These are phyloP conservation scores for Cryptococcus jaspeensis DNA, from an alignment of 1,284 basidiomycete species.

Conservation along the genomic window DNA sequence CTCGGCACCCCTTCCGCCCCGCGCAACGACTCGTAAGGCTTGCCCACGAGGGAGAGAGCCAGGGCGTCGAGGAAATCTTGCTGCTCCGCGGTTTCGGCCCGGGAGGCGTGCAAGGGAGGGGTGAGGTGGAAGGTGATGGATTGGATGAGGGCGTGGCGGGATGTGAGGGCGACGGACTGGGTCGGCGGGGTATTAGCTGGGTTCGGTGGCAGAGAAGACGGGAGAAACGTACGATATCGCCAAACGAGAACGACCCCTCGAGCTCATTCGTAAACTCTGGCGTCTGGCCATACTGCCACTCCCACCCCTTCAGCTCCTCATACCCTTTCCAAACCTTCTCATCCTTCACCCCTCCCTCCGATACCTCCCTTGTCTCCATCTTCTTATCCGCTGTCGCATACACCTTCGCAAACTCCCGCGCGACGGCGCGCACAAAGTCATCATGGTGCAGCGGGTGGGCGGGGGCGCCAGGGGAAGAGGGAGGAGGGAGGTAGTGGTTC, in stretches of 20 bases:
- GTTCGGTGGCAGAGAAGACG: not conserved
- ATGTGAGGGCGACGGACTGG: conserved; percentile 50
- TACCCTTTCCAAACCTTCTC: conserved; percentile 63
- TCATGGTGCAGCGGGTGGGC: conserved; percentile 59
- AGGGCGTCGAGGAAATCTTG: conserved; percentile 38
- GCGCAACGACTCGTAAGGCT: conserved; percentile 48
- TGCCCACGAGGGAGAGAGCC: conserved; percentile 38
- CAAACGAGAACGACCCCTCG: conserved; percentile 32
- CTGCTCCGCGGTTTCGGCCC: conserved; percentile 6
- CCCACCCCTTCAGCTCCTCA: conserved; percentile 71
- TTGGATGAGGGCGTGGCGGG: conserved; percentile 55
- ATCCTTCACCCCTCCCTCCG: conserved; percentile 45
- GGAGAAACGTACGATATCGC: conserved; percentile 52
- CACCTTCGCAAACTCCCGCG: conserved; percentile 65
- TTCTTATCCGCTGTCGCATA: conserved; percentile 53
- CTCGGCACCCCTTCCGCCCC: conserved; percentile 28
- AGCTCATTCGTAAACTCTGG: conserved; percentile 72
- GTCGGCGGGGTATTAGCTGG: not conserved
- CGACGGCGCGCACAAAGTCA: conserved; percentile 69
- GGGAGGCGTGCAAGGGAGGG: conserved; percentile 6
- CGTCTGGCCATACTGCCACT: conserved; percentile 91
- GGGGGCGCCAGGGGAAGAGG: conserved; percentile 31
- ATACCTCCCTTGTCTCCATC: conserved; percentile 15
- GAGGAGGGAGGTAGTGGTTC: conserved; percentile 53
- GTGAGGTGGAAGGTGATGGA: conserved; percentile 35